Base-by-base conservation (phyloP, 495 filamentous ascomycete species). In the Penicillium paxilli region DNA sequence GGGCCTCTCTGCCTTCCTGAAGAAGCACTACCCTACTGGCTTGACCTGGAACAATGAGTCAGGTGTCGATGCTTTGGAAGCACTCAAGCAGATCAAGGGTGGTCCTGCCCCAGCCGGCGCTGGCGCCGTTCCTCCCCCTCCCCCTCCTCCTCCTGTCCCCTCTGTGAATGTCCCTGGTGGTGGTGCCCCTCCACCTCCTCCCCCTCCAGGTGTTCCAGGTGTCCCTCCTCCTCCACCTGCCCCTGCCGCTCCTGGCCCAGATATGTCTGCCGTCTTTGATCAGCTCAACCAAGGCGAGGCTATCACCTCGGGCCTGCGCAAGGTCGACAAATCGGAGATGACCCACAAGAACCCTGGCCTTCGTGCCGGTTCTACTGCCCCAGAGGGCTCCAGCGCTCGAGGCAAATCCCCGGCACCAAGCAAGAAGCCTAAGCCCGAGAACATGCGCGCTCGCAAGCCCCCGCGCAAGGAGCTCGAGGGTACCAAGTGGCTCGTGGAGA, bases 291-390 rank as follows among this genome's bases (percentile, higher is more conserved):
- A 89, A 60, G 94, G 94, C 48, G 86, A 89, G 55, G 73, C 79
- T 20, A 89, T 99, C 55, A 99, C 94, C 12, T 83, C 87, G 49
- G 85, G 90, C 32, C 81, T 99, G 14, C 84, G 87, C 49, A 99
- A 96, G 76, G 94, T 99, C 23, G 91, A 96, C 72, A 90, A 86
- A 62, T 91, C 87, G 19, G 73, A 96, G 64, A 96, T 96, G 92
- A 98, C 94, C 42, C 94, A 99, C 77, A 98, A 97, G 77, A 99
- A 99, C 73, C 94, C 95, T n/a, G 82, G 83, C 19, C 79, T 99
- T 21, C 86, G 94, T 32, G 83, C 87, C 11, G 76, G 80, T 47
- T 87, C 87, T 8, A 81, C 82, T 10, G 91, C 92, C 5, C 70
- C 77, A 5, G 76, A 72, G 23, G 74, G 80, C 52, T 83, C 80